A percentile compares a stretch with the other conserved stretches of the same genome.
phyloP scores from a whole-genome alignment of 768 basidiomycete species.

The Hypsizygus marmoreus region DNA sequence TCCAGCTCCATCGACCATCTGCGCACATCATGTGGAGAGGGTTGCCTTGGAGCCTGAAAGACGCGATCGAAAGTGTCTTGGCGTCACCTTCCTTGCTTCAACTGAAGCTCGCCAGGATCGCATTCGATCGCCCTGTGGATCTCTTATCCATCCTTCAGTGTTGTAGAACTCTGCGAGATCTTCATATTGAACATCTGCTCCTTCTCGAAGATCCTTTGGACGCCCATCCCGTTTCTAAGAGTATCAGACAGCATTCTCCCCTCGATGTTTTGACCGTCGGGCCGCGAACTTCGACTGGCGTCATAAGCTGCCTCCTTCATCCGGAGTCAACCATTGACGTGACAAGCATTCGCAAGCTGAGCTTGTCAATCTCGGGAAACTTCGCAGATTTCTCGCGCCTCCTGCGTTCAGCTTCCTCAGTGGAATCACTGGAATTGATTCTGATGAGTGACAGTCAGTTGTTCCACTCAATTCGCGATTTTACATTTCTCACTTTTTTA shows the following conservation, averaged over 20 bases:
- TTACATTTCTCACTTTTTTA: background rate
- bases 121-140: conserved; percentile 16
- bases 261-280: conserved; percentile 27
- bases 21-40: conserved; percentile 23
- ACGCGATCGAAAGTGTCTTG: conserved; percentile 19
- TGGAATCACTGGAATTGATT: conserved; percentile 23
- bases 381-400: conserved; percentile 27
- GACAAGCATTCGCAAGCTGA: conserved; percentile 21
- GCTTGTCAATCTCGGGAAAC: conserved; percentile 25
- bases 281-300: conserved; percentile 24
- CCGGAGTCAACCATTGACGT: conserved; percentile 20
- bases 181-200: conserved; percentile 23
- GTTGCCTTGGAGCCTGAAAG: conserved; percentile 15
- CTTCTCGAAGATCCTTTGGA: conserved; percentile 6
- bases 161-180: conserved; percentile 19
- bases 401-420: conserved; percentile 21
- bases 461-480: too few relatives aligned
- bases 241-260: conserved; percentile 5
- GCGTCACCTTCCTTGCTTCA: conserved; percentile 20
- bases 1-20: conserved; percentile 23
- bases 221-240: background rate
- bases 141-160: conserved; percentile 16
- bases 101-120: conserved; percentile 21
- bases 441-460: conserved; percentile 28
- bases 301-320: conserved; percentile 25